Evolutionary conservation across 495 filamentous ascomycete species (phyloP), one percentile per base, ranked within the genome.

Genomic region (Niebla homalea): DNA sequence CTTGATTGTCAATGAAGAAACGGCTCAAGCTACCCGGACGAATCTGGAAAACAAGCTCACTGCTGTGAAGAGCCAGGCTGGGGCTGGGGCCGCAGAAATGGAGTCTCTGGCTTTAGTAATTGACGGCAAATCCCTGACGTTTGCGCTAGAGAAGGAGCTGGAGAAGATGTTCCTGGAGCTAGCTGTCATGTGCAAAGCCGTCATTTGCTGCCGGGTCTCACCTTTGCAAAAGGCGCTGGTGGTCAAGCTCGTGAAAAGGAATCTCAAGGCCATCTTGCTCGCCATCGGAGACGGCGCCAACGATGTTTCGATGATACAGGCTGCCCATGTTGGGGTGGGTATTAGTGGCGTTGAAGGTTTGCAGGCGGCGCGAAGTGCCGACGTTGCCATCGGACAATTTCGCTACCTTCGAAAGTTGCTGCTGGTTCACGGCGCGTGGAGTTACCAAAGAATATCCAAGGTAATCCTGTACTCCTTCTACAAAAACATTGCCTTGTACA

Each of bases 241-340:
- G 26, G 93, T 99, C 56, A 99, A 99, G 71, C 81, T 99, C 52
- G 93, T 99, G 60, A 99, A 97, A 68, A 85, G 89, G 49, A 88
- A 96, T 61, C 75, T 89, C 53, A 89, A 93, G 64, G 80, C 89
- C 18, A 85, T 98, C 55, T 79, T 95, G 46, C 75, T 99, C 39
- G 93, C 93, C 25, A 92, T 99, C 65, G 93, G 93, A 53, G 93
- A 99, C 59, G 93, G 93, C 52, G 93, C 93, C 36, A 99, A 99
- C 68, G 93, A 97, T 59, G 93, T 97, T 16, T 95, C 89, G 23
- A 99, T 97, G 93, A 99, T 97, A 55, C 93, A 99, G 70, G 93
- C 93, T 16, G 93, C 93, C 10, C 93, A 99, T 64, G 93, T 99
- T 55, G 93, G 93, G 52, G 88, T 99, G 45, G 93, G 93, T 64